Conservation (phyloP, 306 rosid genomes). For the Fragaria vesca region DNA sequence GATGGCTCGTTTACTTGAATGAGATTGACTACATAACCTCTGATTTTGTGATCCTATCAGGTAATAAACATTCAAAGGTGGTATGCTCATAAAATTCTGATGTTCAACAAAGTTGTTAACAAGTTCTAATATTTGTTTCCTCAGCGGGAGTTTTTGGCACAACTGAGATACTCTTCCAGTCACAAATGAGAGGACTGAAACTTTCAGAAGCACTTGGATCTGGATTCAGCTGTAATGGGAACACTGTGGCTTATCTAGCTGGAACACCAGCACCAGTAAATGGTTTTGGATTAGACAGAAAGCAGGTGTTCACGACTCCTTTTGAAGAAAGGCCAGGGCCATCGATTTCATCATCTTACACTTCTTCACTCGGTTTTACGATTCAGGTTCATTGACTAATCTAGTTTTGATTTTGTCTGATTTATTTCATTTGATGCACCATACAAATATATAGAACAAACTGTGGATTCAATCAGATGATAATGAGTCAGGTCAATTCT, state of each 20-base stretch:
- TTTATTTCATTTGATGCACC: background rate
- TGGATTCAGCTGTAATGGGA: slow-evolving; percentile 43
- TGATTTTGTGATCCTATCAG: slow-evolving; percentile 39
- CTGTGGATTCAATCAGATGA: background rate
- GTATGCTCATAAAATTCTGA: background rate
- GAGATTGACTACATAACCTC: slow-evolving; percentile 33
- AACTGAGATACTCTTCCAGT: slow-evolving; percentile 36
- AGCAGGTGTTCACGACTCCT: slow-evolving; percentile 27
- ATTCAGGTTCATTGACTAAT: slow-evolving; percentile 29
- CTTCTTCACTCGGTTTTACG: slow-evolving; percentile 36
- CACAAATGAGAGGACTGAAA: slow-evolving; percentile 38
- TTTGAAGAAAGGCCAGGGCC: slow-evolving; percentile 42
- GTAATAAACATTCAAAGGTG: slow-evolving; percentile 17
- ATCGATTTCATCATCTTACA: slow-evolving; percentile 36
- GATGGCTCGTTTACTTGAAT: slow-evolving; percentile 40
- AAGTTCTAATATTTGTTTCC: background rate
- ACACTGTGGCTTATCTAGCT: slow-evolving; percentile 39
- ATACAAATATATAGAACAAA: background rate
- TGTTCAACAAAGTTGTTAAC: background rate
- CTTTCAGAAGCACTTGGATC: slow-evolving; percentile 36
- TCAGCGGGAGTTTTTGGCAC: slow-evolving; percentile 42
- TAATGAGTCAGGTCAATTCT: background rate
- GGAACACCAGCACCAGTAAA: slow-evolving; percentile 32
- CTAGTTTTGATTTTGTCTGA: background rate
- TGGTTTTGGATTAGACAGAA: slow-evolving; percentile 26